phyloP scores from a whole-genome alignment of 805 yeast genomes.

The Alloascoidea hylecoeti region DNA sequence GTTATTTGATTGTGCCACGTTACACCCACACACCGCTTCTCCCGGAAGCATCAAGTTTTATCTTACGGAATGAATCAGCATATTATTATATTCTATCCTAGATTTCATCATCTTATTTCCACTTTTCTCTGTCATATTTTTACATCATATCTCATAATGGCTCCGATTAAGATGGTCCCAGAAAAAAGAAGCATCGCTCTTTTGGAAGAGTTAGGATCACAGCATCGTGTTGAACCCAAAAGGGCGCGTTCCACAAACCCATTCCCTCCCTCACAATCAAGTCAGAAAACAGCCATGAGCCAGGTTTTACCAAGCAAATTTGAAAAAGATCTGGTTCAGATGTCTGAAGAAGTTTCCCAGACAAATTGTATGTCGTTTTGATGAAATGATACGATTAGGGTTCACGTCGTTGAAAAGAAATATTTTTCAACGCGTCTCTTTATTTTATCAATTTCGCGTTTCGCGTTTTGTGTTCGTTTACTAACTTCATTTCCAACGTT shows the following conservation, averaged over 20 bases:
- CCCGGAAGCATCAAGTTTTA: no score
- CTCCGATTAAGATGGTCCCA: neutral
- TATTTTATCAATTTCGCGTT: slow-evolving; percentile 10
- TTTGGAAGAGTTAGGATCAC: neutral
- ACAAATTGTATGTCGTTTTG: slow-evolving; percentile 8
- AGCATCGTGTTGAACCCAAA: neutral
- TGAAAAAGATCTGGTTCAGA: slow-evolving; percentile 33
- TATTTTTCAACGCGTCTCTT: neutral
- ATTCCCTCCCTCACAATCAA: no score
- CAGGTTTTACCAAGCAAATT: slow-evolving; percentile 28
- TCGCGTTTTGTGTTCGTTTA: no score
- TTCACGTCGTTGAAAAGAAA: neutral
- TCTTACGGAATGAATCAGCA: no score
- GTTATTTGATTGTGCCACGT: no score
- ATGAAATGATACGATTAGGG: slow-evolving; percentile 3
- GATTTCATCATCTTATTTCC: no score
- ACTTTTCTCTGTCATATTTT: no score
- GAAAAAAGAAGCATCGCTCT: neutral
- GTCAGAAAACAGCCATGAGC: neutral
- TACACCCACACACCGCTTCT: no score
- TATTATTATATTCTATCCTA: no score
- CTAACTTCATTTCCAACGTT: no score
- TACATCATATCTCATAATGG: no score
- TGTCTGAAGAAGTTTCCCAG: slow-evolving; percentile 23
- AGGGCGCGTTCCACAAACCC: no score